These are phyloP conservation scores for Diaporthe destruens DNA, from an alignment of 2,329 filamentous ascomycete species.

Conservation along the genomic window DNA sequence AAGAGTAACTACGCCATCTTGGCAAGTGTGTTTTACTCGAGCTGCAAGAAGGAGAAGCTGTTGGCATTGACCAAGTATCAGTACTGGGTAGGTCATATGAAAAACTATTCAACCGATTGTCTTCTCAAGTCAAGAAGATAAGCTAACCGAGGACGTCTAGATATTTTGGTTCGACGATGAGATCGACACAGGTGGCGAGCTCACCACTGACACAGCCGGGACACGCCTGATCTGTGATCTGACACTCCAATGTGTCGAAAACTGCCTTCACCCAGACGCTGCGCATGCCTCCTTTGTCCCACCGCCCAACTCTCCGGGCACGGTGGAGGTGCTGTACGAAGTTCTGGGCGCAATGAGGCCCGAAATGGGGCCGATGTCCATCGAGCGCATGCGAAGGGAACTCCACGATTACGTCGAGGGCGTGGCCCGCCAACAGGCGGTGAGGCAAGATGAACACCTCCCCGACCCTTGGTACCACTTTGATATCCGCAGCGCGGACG, in stretches of 20 bases:
- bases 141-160: not conserved
- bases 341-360: not conserved
- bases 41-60: constrained; percentile 1
- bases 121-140: not conserved
- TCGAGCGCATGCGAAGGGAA: constrained; percentile 7
- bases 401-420: constrained; percentile 4
- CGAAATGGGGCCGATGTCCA: not conserved
- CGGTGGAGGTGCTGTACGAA: not conserved
- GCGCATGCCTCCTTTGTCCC: not conserved
- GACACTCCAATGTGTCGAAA: not conserved
- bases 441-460: not conserved
- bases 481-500: not conserved
- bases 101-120: not conserved
- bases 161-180: constrained; percentile 19
- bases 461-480: constrained; percentile 16
- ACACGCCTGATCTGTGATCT: constrained; percentile 1
- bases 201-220: constrained; percentile 4
- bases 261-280: not conserved
- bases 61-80: constrained; percentile 5
- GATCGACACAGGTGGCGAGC: constrained; percentile 6
- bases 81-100: constrained; percentile 1
- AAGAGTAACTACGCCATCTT: not conserved
- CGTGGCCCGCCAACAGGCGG: constrained; percentile 5
- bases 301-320: not conserved
- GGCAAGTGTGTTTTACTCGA: not conserved